Conservation (phyloP, 2,329 filamentous ascomycete genomes). For the Aspergillus ruber region DNA sequence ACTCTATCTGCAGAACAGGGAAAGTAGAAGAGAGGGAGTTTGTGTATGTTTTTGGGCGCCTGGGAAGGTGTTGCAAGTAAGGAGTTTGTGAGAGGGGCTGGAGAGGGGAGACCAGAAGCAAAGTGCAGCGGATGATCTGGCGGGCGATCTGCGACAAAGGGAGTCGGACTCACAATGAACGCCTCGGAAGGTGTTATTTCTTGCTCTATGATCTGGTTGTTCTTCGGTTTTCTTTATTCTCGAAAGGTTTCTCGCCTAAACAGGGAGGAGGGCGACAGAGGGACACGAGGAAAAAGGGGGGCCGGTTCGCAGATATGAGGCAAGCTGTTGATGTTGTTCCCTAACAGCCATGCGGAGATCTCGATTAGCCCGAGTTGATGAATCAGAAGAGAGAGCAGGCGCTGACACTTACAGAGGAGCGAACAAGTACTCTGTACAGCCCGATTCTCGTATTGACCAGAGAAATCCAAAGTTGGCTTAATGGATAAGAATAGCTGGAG, state of each 20-base stretch:
- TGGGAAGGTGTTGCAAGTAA: constrained; percentile 31
- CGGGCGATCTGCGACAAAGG: constrained; percentile 22
- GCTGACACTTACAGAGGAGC: too few relatives aligned
- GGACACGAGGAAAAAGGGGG: background rate
- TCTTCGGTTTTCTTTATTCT: background rate
- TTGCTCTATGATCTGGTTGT: background rate
- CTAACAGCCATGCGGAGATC: constrained; percentile 22
- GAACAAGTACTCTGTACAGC: too few relatives aligned
- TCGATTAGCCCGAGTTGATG: constrained; percentile 11
- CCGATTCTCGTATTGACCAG: too few relatives aligned
- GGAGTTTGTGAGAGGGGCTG: constrained; percentile 30
- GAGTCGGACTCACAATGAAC: constrained; percentile 31
- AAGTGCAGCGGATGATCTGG: constrained; percentile 12
- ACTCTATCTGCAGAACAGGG: background rate
- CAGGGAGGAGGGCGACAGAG: constrained; percentile 7
- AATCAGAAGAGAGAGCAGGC: constrained; percentile 13
- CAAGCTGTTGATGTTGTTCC: too few relatives aligned
- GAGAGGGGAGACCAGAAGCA: constrained; percentile 19
- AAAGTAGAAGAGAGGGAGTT: constrained; percentile 3
- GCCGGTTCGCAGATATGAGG: too few relatives aligned
- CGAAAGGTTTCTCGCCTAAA: background rate
- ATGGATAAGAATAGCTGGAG: too few relatives aligned
- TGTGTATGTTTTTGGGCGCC: too few relatives aligned
- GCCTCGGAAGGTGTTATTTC: constrained; percentile 21
- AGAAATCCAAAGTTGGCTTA: too few relatives aligned